Base-by-base conservation (phyloP, 2,329 filamentous ascomycete genomes). In the Cryphonectria parasitica region DNA sequence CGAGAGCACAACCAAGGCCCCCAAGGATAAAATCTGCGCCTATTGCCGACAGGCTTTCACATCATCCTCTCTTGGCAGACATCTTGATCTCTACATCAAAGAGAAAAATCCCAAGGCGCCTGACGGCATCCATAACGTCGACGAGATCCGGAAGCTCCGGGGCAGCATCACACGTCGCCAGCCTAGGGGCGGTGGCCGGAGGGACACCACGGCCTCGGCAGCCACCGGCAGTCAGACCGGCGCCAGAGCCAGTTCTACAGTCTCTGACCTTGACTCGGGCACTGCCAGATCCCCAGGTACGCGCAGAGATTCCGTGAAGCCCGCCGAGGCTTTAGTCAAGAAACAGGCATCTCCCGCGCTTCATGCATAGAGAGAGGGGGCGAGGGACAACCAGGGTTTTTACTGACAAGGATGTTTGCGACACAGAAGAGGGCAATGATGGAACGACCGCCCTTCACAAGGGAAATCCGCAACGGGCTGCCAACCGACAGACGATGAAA, bases 51-150 rank as follows among this genome's bases (percentile, higher is more conserved):
- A 97, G 80, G 87, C 91, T 8, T 98, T 98, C 79, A 98, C 95
- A 22, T 98, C 95, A 1, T 97, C 94, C 22, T 97, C 94, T 2
- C 89, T 98, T 67, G 95, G 95, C 65, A 91, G 95, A 62, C 95
- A 98, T 81, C 90, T 98, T 75, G 95, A 98, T 79, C 88, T 97
- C 54, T 98, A 97, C 80, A 95, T 98, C 77, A 95, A 94, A 78
- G 91, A 94, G 71, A 97, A 94, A 83, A 98, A 98, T 79, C 94
- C 95, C 1, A 96, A 95, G 80, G 87, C 91, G 1, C 84, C 92
- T 8, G 95, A 98, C 81, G 95, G 95, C 65, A 83, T 97, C 62
- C 95, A 98, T 81, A 87, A 97, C 82, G 93, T 98, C 71, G 93
- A 95, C 10, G 93, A 93, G 80, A 98, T 98, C 77, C 88, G 89